Base-by-base conservation (phyloP, 2,329 filamentous ascomycete species). In the Microsporum canis region DNA sequence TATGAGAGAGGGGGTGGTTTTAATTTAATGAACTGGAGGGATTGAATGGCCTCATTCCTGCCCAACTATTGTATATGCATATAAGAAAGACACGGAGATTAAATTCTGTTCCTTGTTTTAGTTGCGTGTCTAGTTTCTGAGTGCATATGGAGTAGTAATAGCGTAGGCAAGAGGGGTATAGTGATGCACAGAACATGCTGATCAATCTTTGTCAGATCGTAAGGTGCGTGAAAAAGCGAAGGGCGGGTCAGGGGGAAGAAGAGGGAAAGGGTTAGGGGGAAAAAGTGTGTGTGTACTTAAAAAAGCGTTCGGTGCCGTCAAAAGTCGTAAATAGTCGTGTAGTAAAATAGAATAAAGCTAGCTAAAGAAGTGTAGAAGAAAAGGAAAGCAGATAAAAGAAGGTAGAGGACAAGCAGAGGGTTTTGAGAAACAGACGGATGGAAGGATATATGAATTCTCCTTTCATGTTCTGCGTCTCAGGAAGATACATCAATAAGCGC, bases 401-500 rank as follows among this genome's bases (percentile, higher is more conserved):
- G 53, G 53, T 8, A 12, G 17, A 23, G 1, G 17, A 23, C 17
- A 23, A 23, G 17, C 17, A 23, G 17, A 23, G 39, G 12, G n/a
- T 43, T 43, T 17, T 12, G n/a, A 43, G 4, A 43, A 7, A 43
- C 1, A 43, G 12, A 12, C 10, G 34, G n/a, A 33, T 34, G 33
- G 5, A 41, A 8, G 7, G 38, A 41, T 10, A 3, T n/a, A 12
- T 41, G 7, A 8, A 8, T 38, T 38, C 12, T 38, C 12, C 12
- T 38, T 38, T 4, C n/a, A 12, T 39, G 1, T 41, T 43, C 17
- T 1, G 17, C 17, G 17, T 43, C 3, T n/a, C 27, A 53, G 49
- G 49, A 49, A 58, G 41, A 58, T 34, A 61, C 31, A 31, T 60
- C 45, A 38, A 63, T 47, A 10, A 57, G 59, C 27, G 71, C 71